Evolutionary conservation across 345 rosid species (phyloP).

Genomic region (Trapa incisa): DNA sequence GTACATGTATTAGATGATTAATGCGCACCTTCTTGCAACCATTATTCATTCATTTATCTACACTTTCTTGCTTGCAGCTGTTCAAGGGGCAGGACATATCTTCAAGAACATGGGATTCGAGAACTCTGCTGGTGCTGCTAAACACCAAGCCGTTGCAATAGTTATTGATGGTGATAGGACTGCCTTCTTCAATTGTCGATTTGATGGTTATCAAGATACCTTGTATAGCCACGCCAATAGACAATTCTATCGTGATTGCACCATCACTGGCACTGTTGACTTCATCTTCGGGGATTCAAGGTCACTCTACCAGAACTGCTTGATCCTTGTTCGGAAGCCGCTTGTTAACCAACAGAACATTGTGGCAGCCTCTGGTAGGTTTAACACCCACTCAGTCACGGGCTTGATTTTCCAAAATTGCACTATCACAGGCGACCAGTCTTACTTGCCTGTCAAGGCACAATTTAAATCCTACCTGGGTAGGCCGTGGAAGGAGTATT

Average conservation of each 20-base stretch:
- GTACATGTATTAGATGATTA: too few species aligned
- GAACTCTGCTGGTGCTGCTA: constrained; percentile 58
- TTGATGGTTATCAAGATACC: too few species aligned
- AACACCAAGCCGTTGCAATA: constrained; percentile 71
- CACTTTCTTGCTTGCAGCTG: constrained; percentile 24
- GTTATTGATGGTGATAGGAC: constrained; percentile 44
- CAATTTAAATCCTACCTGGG: constrained; percentile 42
- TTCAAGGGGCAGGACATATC: constrained; percentile 36
- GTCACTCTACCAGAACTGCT: constrained; percentile 16
- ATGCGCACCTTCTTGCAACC: neutral
- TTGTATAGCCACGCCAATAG: too few species aligned
- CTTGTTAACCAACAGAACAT: constrained; percentile 32
- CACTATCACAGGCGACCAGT: too few species aligned
- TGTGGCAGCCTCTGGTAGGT: constrained; percentile 53
- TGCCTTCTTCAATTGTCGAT: constrained; percentile 1
- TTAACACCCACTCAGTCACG: constrained; percentile 21
- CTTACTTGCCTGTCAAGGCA: neutral
- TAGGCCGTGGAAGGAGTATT: constrained; percentile 51
- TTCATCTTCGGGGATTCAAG: constrained; percentile 6
- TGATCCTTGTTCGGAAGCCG: constrained; percentile 40
- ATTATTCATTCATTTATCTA: too few species aligned
- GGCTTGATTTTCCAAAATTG: constrained; percentile 19
- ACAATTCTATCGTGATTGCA: too few species aligned
- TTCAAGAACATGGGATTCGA: constrained; percentile 69
- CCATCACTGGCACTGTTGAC: constrained; percentile 1